These are phyloP conservation scores for Pleurotus platypus DNA, from an alignment of 768 basidiomycete genomes.

Conservation along the genomic window DNA sequence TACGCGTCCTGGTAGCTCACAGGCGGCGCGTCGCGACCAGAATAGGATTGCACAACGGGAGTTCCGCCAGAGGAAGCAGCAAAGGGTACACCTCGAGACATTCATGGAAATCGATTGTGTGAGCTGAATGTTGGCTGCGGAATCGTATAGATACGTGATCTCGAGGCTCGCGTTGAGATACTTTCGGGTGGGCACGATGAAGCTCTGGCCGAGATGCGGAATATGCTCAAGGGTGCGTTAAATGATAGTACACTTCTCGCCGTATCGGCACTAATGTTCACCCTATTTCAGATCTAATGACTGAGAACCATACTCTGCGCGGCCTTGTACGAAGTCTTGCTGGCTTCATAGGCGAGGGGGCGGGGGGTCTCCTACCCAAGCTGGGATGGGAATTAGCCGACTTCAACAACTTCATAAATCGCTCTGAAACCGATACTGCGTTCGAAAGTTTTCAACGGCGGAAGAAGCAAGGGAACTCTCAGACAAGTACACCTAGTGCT, in stretches of 20 bases:
- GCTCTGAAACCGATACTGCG: constrained; percentile 89
- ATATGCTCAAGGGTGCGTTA: constrained; percentile 67
- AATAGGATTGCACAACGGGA: constrained; percentile 93
- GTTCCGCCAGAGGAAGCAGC: constrained; percentile 89
- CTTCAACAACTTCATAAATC: constrained; percentile 80
- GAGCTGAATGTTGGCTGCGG: background rate
- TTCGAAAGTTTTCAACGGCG: constrained; percentile 84
- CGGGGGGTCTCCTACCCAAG: constrained; percentile 72
- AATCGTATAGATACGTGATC: constrained; percentile 76
- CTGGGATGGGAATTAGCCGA: constrained; percentile 76
- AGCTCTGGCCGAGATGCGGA: constrained; percentile 76
- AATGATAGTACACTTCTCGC: background rate
- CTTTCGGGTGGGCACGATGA: constrained; percentile 92
- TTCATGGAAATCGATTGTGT: no score
- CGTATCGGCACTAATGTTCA: background rate
- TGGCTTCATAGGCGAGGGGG: constrained; percentile 83
- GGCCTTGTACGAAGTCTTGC: constrained; percentile 73
- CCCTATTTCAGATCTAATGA: constrained; percentile 64
- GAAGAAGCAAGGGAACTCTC: constrained; percentile 38
- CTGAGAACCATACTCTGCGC: constrained; percentile 84
- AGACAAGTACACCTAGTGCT: constrained; percentile 8
- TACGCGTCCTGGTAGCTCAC: constrained; percentile 51
- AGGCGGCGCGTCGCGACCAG: constrained; percentile 84
- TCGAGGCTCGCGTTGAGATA: constrained; percentile 93
- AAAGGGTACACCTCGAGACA: constrained; percentile 46